Percentiles rank a stretch among this genome's conserved stretches.
Evolutionary conservation across 2,329 filamentous ascomycete species (phyloP).

Genomic region (Xylaria digitata): DNA sequence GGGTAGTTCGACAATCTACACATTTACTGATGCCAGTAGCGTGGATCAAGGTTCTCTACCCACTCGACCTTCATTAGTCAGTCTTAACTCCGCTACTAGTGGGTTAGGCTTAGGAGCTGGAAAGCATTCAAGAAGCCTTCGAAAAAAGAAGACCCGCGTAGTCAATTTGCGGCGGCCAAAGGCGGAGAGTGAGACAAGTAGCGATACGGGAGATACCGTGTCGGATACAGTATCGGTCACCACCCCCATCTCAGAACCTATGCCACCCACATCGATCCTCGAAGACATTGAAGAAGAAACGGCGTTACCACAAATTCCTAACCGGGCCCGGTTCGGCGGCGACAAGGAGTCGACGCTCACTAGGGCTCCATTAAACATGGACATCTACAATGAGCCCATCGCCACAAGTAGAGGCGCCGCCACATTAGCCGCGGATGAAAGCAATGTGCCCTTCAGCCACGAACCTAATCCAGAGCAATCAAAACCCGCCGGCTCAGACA

Average conservation of each 20-base stretch:
- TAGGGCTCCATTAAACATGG: constrained; percentile 51
- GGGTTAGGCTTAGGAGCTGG: constrained; percentile 73
- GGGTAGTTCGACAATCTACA: constrained; percentile 72
- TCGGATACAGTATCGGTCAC: constrained; percentile 67
- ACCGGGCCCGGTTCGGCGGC: constrained; percentile 57
- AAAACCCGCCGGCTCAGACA: constrained; percentile 58
- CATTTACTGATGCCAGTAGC: constrained; percentile 78
- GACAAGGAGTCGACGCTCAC: constrained; percentile 48
- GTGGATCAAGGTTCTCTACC: constrained; percentile 70
- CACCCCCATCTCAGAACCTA: constrained; percentile 70
- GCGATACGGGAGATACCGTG: constrained; percentile 61
- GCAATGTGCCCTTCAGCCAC: constrained; percentile 28
- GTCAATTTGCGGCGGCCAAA: constrained; percentile 80
- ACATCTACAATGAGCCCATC: constrained; percentile 49
- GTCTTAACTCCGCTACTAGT: constrained; percentile 68
- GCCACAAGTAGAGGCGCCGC: constrained; percentile 35
- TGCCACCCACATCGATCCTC: constrained; percentile 66
- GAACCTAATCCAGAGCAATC: constrained; percentile 46
- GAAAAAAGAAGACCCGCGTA: constrained; percentile 86
- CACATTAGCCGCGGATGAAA: constrained; percentile 32
- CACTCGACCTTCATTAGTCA: constrained; percentile 75
- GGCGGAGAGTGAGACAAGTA: constrained; percentile 61
- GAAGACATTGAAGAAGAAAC: constrained; percentile 68
- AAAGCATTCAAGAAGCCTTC: constrained; percentile 68
- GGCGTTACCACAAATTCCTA: constrained; percentile 40